A percentile compares a stretch with the other conserved stretches of the same genome.
These are phyloP conservation scores for Metschnikowia lochheadii DNA, from an alignment of 805 yeast species.

Conservation along the genomic window DNA sequence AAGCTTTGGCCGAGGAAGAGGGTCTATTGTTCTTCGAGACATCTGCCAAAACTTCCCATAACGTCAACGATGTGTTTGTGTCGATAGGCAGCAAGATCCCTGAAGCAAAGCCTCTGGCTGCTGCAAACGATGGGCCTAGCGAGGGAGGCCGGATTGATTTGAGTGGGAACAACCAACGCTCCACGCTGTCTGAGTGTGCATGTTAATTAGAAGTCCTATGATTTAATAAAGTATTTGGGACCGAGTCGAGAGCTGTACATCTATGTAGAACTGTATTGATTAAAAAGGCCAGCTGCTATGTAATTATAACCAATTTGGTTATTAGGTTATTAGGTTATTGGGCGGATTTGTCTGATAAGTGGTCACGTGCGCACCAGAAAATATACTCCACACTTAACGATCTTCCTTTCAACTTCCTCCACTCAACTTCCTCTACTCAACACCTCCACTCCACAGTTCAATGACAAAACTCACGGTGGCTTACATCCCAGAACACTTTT, in stretches of 20 bases:
- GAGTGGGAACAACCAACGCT: constrained; percentile 19
- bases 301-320: no score
- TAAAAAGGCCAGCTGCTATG: no score
- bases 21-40: constrained; percentile 89
- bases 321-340: no score
- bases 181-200: constrained; percentile 17
- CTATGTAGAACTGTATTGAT: no score
- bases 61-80: constrained; percentile 86
- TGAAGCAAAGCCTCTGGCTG: constrained; percentile 20
- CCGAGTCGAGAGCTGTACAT: no score
- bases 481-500: constrained; percentile 87
- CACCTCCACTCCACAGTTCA: background rate
- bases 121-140: constrained; percentile 10
- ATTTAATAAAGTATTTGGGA: background rate
- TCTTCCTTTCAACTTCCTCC: background rate
- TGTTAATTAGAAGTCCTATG: constrained; percentile 7
- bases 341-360: background rate
- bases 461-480: constrained; percentile 50
- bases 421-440: no score
- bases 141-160: constrained; percentile 32
- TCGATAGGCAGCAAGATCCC: constrained; percentile 90
- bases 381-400: background rate
- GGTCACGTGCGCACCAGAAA: constrained; percentile 1
- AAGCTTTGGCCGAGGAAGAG: constrained; percentile 85
- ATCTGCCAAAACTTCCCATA: constrained; percentile 84